Evolutionary conservation across 78 protist species (phyloP).

Genomic region (Bodo saltans): DNA sequence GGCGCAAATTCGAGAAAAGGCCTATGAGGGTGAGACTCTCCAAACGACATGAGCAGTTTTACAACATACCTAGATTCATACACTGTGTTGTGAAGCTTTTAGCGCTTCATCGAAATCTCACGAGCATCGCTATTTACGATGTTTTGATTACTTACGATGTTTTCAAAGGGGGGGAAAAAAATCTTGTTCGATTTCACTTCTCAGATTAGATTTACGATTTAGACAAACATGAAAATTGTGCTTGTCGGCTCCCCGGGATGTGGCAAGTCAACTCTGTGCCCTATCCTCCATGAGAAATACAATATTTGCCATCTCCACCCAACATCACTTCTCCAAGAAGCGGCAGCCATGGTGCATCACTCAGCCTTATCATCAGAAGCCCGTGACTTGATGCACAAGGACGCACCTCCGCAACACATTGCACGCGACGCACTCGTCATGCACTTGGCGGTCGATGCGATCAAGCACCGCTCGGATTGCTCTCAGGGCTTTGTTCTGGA

Average conservation of each 20-base stretch:
- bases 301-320: not conserved
- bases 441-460: not conserved
- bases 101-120: not conserved
- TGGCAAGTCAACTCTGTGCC: slow-evolving; percentile 24
- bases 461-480: slow-evolving; percentile 66
- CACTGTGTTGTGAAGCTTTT: not conserved
- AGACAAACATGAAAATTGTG: not conserved
- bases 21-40: too few species aligned
- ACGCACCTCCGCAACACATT: too few species aligned
- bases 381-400: not conserved
- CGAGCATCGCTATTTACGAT: not conserved
- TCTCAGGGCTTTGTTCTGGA: slow-evolving; percentile 87
- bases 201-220: too few species aligned
- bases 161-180: too few species aligned
- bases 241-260: slow-evolving; percentile 27
- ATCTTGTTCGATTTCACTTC: too few species aligned
- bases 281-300: not conserved
- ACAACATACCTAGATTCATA: too few species aligned
- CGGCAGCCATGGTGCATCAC: not conserved
- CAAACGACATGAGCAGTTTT: too few species aligned
- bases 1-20: too few species aligned
- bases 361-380: not conserved
- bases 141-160: not conserved
- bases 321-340: not conserved
- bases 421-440: too few species aligned